A percentile compares a stretch with the other conserved stretches of the same genome.
Conservation (phyloP, 176 grass and related monocot species). For the Oryza rufipogon region DNA sequence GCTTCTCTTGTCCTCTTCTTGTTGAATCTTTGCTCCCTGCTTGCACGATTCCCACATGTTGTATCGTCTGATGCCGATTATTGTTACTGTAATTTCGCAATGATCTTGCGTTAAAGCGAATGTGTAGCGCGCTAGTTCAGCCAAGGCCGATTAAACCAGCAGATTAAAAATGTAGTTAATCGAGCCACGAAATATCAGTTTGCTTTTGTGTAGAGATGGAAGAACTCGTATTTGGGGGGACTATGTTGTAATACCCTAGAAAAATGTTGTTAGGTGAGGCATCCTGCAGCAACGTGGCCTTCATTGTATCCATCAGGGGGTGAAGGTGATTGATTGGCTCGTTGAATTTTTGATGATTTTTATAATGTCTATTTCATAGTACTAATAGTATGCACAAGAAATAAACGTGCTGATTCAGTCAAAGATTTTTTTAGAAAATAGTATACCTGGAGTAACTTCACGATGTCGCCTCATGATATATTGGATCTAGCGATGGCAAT, state of each 20-base stretch:
- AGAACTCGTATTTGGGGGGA: neutral
- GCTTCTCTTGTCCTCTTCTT: neutral
- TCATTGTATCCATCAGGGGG: neutral
- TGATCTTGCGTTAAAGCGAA: neutral
- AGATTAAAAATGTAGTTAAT: neutral
- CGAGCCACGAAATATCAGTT: neutral
- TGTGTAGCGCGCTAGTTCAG: neutral
- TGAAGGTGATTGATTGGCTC: neutral
- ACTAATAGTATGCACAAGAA: neutral
- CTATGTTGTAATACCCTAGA: neutral
- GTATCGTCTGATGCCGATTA: neutral
- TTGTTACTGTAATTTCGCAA: neutral
- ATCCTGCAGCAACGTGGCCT: constrained; percentile 3
- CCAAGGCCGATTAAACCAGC: too few species aligned
- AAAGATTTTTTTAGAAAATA: neutral
- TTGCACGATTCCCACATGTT: neutral
- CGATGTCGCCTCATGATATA: neutral
- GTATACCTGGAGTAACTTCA: neutral
- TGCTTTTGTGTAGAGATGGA: neutral
- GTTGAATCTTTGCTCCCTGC: neutral
- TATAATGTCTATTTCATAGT: neutral
- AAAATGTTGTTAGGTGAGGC: neutral
- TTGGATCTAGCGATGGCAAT: neutral
- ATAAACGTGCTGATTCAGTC: neutral
- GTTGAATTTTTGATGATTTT: neutral